Conservation (phyloP, 257 asterid genomes). For the Nicotiana undulata region DNA sequence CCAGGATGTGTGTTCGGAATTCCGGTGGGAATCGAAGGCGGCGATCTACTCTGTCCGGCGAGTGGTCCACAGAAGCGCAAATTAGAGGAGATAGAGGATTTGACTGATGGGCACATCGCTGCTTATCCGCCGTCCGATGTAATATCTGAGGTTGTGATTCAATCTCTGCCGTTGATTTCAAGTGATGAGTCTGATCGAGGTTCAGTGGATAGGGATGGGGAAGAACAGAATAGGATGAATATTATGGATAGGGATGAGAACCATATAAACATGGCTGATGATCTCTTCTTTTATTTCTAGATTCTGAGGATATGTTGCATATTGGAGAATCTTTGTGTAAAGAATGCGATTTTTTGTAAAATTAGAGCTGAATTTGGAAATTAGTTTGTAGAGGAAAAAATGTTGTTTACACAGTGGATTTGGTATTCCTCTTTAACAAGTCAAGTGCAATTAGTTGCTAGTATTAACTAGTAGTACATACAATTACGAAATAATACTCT, state of each 20-base stretch:
- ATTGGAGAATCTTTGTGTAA: too few species aligned
- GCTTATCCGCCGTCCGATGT: constrained; percentile 16
- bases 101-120: constrained; percentile 19
- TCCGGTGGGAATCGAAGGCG: constrained; percentile 34
- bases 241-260: constrained; percentile 8
- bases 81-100: constrained; percentile 12
- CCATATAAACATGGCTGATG: constrained; percentile 50
- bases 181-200: constrained; percentile 13
- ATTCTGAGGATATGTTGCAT: background rate
- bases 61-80: constrained; percentile 15
- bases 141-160: constrained; percentile 11
- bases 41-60: constrained; percentile 42
- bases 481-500: background rate
- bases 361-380: background rate
- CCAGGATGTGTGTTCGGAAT: constrained; percentile 18
- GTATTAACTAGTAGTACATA: too few species aligned
- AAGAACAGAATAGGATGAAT: background rate
- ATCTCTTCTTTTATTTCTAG: constrained; percentile 44
- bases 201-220: background rate
- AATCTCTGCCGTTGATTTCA: constrained; percentile 18
- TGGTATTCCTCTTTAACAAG: background rate
- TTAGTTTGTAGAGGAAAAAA: background rate
- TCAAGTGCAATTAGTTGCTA: too few species aligned
- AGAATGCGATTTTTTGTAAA: background rate
- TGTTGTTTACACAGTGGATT: background rate